These are phyloP conservation scores for Monosporascus sp. DNA, from an alignment of 2,329 filamentous ascomycete genomes.

Conservation along the genomic window DNA sequence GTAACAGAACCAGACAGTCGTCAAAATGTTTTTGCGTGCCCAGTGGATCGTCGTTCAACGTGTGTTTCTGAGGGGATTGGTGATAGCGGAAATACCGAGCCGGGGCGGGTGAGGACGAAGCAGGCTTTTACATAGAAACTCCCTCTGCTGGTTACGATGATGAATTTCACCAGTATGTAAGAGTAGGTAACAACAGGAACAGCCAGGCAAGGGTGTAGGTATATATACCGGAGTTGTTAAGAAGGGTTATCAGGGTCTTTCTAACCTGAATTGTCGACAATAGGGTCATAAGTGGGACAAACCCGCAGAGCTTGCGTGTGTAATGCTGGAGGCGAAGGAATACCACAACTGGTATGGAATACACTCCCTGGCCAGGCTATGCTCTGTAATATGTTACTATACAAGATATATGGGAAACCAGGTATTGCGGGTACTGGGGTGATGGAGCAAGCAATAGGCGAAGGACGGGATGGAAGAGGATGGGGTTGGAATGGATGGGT, in stretches of 20 bases:
- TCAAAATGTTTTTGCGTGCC: slow-evolving; percentile 1
- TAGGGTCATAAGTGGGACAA: slow-evolving; percentile 18
- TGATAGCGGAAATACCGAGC: slow-evolving; percentile 6
- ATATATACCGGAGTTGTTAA: slow-evolving; percentile 1
- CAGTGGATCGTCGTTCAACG: neutral
- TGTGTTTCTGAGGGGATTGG: slow-evolving; percentile 6
- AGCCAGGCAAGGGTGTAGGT: neutral
- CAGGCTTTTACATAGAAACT: slow-evolving; percentile 25
- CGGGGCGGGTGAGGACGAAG: slow-evolving; percentile 12
- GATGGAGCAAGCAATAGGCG: too few relatives aligned
- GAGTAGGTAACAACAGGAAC: neutral
- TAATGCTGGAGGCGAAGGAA: neutral
- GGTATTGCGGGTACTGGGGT: neutral
- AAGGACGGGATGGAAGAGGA: neutral
- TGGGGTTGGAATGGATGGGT: neutral
- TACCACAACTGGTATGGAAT: neutral
- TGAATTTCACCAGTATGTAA: slow-evolving; percentile 19
- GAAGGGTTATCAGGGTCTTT: slow-evolving; percentile 22
- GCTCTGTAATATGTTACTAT: neutral
- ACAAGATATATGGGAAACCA: neutral
- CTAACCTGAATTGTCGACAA: slow-evolving; percentile 19
- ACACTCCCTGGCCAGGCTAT: neutral
- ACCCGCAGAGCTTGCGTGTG: neutral
- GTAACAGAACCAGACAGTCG: neutral
- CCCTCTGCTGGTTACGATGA: slow-evolving; percentile 19